phyloP scores from a whole-genome alignment of 805 yeast species.

The Yamadazyma nakazawae region DNA sequence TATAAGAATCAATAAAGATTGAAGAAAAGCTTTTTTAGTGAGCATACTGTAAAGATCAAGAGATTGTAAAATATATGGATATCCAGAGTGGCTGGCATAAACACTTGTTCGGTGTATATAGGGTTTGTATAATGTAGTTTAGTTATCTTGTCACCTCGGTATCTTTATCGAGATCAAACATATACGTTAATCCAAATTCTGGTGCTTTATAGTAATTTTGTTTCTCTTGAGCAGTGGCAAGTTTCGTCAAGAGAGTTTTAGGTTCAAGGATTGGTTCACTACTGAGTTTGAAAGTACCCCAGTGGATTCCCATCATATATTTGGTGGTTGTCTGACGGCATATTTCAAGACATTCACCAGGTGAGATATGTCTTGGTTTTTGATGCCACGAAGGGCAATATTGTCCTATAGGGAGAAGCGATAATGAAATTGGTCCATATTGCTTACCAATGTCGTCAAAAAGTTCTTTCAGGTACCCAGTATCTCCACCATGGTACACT shows the following conservation, averaged over 20 bases:
- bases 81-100: neutral
- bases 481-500: constrained; percentile 91
- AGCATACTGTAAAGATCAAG: neutral
- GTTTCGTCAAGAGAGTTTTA: constrained; percentile 49
- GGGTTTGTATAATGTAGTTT: neutral
- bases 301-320: constrained; percentile 82
- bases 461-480: constrained; percentile 79
- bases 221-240: constrained; percentile 43
- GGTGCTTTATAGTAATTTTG: constrained; percentile 55
- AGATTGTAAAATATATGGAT: neutral
- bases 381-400: constrained; percentile 96
- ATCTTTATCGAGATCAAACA: constrained; percentile 38
- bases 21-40: neutral
- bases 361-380: constrained; percentile 81
- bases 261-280: constrained; percentile 89
- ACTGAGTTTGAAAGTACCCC: constrained; percentile 93
- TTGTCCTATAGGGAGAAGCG: constrained; percentile 90
- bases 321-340: constrained; percentile 59
- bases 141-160: constrained; percentile 1
- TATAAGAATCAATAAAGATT: neutral
- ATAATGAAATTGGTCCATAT: constrained; percentile 56
- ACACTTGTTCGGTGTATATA: constrained; percentile 5
- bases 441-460: constrained; percentile 62
- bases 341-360: constrained; percentile 69
- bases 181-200: constrained; percentile 69